phyloP scores from a whole-genome alignment of 164 flowering plant genomes.

The Brasenia schreberi region DNA sequence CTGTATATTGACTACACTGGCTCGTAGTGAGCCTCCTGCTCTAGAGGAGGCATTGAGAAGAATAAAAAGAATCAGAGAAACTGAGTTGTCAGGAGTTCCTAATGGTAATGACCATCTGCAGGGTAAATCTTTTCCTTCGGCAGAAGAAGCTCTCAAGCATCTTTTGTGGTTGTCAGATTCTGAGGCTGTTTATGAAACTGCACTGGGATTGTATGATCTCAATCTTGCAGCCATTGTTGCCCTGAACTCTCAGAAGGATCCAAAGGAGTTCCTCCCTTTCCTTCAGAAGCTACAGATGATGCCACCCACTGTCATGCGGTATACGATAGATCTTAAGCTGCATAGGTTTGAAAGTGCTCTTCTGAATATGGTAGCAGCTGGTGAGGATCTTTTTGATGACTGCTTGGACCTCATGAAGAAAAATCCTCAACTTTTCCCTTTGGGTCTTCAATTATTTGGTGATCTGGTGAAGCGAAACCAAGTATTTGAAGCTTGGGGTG shows the following conservation, averaged over 20 bases:
- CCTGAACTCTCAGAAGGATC: constrained; percentile 82
- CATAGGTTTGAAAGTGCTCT: constrained; percentile 74
- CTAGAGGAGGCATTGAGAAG: constrained; percentile 86
- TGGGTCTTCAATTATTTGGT: constrained; percentile 55
- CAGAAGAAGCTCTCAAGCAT: constrained; percentile 94
- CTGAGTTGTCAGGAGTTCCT: constrained; percentile 40
- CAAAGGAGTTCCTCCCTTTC: constrained; percentile 94
- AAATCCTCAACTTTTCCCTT: constrained; percentile 74
- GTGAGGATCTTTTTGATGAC: constrained; percentile 61
- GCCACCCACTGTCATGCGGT: constrained; percentile 57
- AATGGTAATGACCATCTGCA: constrained; percentile 21
- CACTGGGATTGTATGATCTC: constrained; percentile 90
- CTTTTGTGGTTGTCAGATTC: constrained; percentile 84
- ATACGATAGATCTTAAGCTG: constrained; percentile 70
- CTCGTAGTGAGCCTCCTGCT: constrained; percentile 84
- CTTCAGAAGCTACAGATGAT: constrained; percentile 66
- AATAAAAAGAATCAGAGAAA: constrained; percentile 64
- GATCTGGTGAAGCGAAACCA: constrained; percentile 38
- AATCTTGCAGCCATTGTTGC: constrained; percentile 97
- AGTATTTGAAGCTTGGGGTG: constrained; percentile 94
- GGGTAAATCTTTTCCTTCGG: constrained; percentile 51
- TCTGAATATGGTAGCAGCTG: constrained; percentile 62
- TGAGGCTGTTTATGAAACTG: constrained; percentile 83
- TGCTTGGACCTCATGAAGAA: constrained; percentile 62
- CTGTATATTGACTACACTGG: constrained; percentile 90